Evolutionary conservation across 1,284 basidiomycete species (phyloP).

Genomic region (Puccinia hordei): DNA sequence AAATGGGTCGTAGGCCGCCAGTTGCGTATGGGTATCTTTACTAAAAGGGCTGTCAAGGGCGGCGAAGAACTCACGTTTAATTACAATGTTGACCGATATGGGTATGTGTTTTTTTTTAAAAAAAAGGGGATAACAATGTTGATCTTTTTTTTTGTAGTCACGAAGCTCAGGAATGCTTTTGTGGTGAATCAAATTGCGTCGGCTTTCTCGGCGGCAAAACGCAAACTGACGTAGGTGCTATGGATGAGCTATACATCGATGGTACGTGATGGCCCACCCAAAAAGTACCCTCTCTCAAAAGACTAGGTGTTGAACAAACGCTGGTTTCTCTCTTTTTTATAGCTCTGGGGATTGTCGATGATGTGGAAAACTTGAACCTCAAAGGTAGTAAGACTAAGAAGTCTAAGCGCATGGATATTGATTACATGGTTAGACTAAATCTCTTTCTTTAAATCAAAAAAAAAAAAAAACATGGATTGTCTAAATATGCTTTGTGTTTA

Average conservation of each 20-base stretch:
- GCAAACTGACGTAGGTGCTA: constrained; percentile 87
- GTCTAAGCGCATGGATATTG: constrained; percentile 87
- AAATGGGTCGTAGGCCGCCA: constrained; percentile 94
- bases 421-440: constrained; percentile 71
- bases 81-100: constrained; percentile 99
- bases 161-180: constrained; percentile 92
- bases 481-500: not conserved
- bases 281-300: not conserved
- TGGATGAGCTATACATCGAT: constrained; percentile 93
- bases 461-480: not conserved
- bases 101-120: constrained; percentile 65
- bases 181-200: constrained; percentile 92
- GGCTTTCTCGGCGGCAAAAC: constrained; percentile 97
- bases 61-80: constrained; percentile 98
- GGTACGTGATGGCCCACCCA: constrained; percentile 64
- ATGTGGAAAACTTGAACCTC: constrained; percentile 73
- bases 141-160: constrained; percentile 65
- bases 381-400: constrained; percentile 90
- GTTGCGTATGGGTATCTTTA: constrained; percentile 97
- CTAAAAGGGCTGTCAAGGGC: constrained; percentile 76
- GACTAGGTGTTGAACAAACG: constrained; percentile 15
- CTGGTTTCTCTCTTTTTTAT: constrained; percentile 18
- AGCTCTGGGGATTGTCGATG: constrained; percentile 95
- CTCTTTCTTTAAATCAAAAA: not conserved
- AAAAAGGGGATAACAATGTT: not conserved